Conservation (phyloP, 2,329 filamentous ascomycete species). For the Fusarium continuum region DNA sequence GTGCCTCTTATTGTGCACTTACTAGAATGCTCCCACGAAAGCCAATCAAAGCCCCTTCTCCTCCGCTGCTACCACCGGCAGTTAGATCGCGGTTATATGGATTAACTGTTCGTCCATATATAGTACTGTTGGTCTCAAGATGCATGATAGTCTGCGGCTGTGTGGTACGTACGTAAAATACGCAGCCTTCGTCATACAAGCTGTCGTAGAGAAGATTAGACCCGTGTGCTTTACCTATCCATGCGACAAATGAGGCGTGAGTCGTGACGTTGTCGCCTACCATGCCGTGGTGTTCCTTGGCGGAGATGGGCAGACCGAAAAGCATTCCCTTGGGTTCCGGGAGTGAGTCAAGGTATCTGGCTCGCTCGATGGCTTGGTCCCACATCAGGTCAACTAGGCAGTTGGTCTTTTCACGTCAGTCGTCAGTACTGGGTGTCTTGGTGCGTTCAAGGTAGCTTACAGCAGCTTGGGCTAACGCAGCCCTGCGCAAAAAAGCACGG, state of each 20-base stretch:
- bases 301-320: constrained; percentile 49
- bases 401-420: constrained; percentile 39
- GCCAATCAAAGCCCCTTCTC: constrained; percentile 56
- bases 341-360: constrained; percentile 47
- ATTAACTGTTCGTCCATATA: constrained; percentile 70
- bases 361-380: constrained; percentile 49
- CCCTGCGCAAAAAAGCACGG: constrained; percentile 40
- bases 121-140: constrained; percentile 69
- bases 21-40: constrained; percentile 53
- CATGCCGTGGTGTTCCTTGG: constrained; percentile 51
- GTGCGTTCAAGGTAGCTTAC: background rate
- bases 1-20: background rate
- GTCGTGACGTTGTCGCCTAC: constrained; percentile 45
- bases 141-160: constrained; percentile 67
- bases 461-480: constrained; percentile 42
- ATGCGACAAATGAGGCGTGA: constrained; percentile 43
- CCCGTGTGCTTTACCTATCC: constrained; percentile 47
- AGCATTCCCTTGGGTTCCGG: constrained; percentile 47
- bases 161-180: constrained; percentile 70
- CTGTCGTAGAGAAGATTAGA: constrained; percentile 47
- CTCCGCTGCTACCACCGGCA: constrained; percentile 72
- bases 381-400: constrained; percentile 49
- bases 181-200: constrained; percentile 45
- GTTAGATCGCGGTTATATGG: constrained; percentile 68
- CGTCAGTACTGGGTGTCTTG: background rate